phyloP scores from a whole-genome alignment of 495 filamentous ascomycete species.

The Aspergillus avenaceus region DNA sequence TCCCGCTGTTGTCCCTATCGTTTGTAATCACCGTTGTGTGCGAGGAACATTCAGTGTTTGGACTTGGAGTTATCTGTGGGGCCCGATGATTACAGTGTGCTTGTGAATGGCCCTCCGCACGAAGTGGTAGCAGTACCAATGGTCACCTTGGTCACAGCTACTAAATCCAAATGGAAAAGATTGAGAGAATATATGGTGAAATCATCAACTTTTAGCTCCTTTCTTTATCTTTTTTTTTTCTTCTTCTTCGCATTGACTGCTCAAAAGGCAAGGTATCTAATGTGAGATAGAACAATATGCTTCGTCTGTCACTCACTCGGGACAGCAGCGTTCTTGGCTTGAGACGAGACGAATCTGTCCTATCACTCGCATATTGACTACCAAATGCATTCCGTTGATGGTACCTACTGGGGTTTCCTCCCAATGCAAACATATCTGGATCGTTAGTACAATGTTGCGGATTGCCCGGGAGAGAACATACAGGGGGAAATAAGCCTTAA shows the following conservation, averaged over 20 bases:
- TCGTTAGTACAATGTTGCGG: conserved; percentile 11
- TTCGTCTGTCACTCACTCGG: not conserved
- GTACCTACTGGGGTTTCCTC: conserved; percentile 34
- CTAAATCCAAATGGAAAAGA: conserved; percentile 3
- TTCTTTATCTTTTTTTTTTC: conserved; percentile 5
- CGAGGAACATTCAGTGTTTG: not conserved
- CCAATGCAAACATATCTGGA: conserved; percentile 57
- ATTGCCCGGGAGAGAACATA: conserved; percentile 34
- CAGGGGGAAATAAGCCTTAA: conserved; percentile 77
- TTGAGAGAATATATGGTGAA: not conserved
- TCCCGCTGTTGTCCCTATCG: not conserved
- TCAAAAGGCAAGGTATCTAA: not conserved
- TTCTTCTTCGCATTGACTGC: too few species aligned
- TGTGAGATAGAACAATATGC: not conserved
- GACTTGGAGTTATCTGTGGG: not conserved
- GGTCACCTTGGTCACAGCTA: not conserved
- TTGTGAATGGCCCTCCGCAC: not conserved
- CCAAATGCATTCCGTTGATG: not conserved
- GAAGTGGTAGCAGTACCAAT: not conserved
- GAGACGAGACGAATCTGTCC: not conserved
- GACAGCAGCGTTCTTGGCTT: not conserved
- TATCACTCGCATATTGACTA: not conserved
- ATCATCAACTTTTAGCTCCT: not conserved
- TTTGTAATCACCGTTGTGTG: not conserved
- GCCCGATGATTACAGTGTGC: not conserved